Percentiles rank a stretch among this genome's conserved stretches.
These are phyloP conservation scores for Rhynchosporium graminicola DNA, from an alignment of 2,329 filamentous ascomycete species.

Conservation along the genomic window DNA sequence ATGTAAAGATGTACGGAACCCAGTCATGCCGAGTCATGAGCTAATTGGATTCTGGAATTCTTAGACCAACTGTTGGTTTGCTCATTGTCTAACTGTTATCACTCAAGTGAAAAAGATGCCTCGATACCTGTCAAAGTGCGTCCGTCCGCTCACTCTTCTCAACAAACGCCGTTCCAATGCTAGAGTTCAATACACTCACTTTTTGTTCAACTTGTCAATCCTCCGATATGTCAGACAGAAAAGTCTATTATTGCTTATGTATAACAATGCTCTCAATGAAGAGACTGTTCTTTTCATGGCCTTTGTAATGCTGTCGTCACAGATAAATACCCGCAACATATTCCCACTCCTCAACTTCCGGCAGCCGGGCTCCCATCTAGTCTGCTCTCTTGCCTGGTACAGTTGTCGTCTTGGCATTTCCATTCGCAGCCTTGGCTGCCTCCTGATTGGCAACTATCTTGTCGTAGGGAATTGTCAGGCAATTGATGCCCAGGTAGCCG, in stretches of 20 bases:
- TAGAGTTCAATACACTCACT: constrained; percentile 4
- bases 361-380: constrained; percentile 17
- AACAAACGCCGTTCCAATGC: constrained; percentile 28
- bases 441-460: constrained; percentile 44
- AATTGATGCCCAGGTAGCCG: constrained; percentile 89
- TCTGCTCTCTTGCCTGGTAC: constrained; percentile 36
- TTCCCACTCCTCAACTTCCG: neutral
- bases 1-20: neutral
- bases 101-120: neutral
- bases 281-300: constrained; percentile 9
- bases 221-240: neutral
- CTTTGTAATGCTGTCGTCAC: constrained; percentile 10
- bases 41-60: too few species aligned
- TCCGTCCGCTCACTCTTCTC: constrained; percentile 4
- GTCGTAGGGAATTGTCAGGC: constrained; percentile 75
- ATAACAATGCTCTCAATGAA: constrained; percentile 3
- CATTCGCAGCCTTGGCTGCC: constrained; percentile 33
- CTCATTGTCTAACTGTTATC: neutral
- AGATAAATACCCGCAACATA: neutral
- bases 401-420: constrained; percentile 29
- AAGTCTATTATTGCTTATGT: constrained; percentile 19
- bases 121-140: constrained; percentile 6
- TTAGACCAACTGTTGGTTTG: too few species aligned
- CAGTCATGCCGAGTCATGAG: neutral
- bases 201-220: neutral